phyloP scores from a whole-genome alignment of 2,329 filamentous ascomycete species.

The Alternaria triticimaculans region DNA sequence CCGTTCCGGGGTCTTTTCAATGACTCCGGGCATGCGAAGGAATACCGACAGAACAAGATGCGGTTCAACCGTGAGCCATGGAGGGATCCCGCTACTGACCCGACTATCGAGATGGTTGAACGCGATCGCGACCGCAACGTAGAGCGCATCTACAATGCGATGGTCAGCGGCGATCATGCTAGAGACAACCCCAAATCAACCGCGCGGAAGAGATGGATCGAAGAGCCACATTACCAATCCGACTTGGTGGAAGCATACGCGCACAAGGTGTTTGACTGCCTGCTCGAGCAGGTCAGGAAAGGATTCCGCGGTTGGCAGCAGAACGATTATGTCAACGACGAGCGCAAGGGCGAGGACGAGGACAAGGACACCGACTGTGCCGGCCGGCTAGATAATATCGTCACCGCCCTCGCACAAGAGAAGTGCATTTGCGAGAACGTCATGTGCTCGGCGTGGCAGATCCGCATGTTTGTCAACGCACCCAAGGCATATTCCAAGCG shows the following conservation, averaged over 20 bases:
- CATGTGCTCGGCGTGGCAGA: conserved; percentile 44
- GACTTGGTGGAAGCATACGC: conserved; percentile 42
- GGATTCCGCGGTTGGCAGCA: conserved; percentile 46
- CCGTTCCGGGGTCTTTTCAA: conserved; percentile 30
- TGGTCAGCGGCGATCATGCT: conserved; percentile 37
- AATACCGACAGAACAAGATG: conserved; percentile 32
- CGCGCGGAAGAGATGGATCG: conserved; percentile 45
- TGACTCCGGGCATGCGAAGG: conserved; percentile 27
- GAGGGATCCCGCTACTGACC: conserved; percentile 27
- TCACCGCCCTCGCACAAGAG: conserved; percentile 40
- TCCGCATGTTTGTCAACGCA: conserved; percentile 48
- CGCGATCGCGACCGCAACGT: conserved; percentile 25
- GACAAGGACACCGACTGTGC: conserved; percentile 41
- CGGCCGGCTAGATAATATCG: conserved; percentile 38
- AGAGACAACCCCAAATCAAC: conserved; percentile 41
- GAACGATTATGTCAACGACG: conserved; percentile 45
- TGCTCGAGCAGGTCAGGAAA: conserved; percentile 36
- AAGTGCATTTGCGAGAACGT: conserved; percentile 49
- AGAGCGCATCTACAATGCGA: conserved; percentile 43
- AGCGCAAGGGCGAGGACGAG: conserved; percentile 44
- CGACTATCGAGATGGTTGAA: conserved; percentile 29
- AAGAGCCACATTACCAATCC: conserved; percentile 35
- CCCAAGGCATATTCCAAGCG: conserved; percentile 43
- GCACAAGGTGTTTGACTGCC: conserved; percentile 43
- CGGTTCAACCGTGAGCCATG: conserved; percentile 38